Evolutionary conservation across 2,329 filamentous ascomycete species (phyloP), one percentile per base, ranked within the genome.

Genomic region (Rhinocladiella mackenziei): DNA sequence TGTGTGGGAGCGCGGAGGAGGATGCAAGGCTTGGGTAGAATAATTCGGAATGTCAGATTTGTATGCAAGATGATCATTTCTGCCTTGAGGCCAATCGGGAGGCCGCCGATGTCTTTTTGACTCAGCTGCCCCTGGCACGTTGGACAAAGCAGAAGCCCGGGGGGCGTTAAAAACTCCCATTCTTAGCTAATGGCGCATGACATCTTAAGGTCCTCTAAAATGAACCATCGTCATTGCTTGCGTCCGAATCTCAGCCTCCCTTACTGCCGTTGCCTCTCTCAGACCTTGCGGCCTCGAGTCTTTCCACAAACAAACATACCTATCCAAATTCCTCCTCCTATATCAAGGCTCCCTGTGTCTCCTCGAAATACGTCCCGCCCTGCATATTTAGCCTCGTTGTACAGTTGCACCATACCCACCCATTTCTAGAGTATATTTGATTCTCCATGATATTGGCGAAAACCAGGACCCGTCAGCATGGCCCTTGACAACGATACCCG

Each of bases 401-500:
- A n/a, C n/a, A n/a, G n/a, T n/a, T n/a, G n/a, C n/a, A n/a, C n/a
- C n/a, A n/a, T n/a, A n/a, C n/a, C n/a, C n/a, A n/a, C n/a, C n/a
- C n/a, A n/a, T n/a, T n/a, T n/a, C n/a, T n/a, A n/a, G n/a, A n/a
- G n/a, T n/a, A n/a, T n/a, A n/a, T n/a, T n/a, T n/a, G n/a, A n/a
- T n/a, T n/a, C n/a, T n/a, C n/a, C n/a, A n/a, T n/a, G n/a, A n/a
- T n/a, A n/a, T n/a, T n/a, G n/a, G n/a, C n/a, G n/a, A n/a, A n/a
- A n/a, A n/a, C n/a, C n/a, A n/a, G n/a, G n/a, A n/a, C n/a, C n/a
- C n/a, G n/a, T n/a, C n/a, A n/a, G n/a, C 45, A 70, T 76, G 73
- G 64, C 59, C 43, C 60, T 84, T 54, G 76, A 81, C 62, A 92
- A 91, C 70, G 91, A 97, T 70, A 83, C 83, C 52, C 80, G 89